Evolutionary conservation across 192 early-diverging fungal species (phyloP).

Genomic region (Podochytrium sp.): DNA sequence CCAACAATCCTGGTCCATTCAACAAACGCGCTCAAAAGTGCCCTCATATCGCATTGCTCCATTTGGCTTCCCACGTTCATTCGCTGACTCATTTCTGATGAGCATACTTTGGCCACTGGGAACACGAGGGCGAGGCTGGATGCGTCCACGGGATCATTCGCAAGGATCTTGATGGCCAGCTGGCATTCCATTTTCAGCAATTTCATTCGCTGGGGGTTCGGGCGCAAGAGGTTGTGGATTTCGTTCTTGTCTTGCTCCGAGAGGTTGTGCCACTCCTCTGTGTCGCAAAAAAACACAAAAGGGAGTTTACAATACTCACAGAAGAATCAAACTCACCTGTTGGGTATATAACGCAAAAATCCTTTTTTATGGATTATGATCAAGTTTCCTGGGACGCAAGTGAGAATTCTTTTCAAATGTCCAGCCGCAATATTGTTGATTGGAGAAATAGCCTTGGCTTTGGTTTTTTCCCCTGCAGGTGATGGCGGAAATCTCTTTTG

Average conservation of each 20-base stretch:
- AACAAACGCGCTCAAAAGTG: no score
- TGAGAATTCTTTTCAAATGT: conserved; percentile 23
- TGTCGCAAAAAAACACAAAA: no score
- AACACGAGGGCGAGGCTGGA: conserved; percentile 15
- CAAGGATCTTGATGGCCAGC: conserved; percentile 18
- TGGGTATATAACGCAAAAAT: neutral
- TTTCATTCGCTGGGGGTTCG: neutral
- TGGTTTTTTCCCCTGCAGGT: neutral
- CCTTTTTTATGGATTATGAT: conserved; percentile 15
- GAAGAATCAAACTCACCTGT: neutral
- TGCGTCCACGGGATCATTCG: conserved; percentile 10
- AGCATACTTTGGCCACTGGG: conserved; percentile 11
- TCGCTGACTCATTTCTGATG: no score
- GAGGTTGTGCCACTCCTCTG: no score
- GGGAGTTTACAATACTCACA: no score
- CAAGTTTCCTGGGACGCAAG: neutral
- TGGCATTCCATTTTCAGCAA: neutral
- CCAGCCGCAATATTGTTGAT: conserved; percentile 24
- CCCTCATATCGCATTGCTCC: no score
- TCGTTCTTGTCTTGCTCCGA: no score
- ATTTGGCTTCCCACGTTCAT: no score
- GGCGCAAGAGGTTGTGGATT: neutral
- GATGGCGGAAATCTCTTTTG: no score
- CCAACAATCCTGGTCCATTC: no score
- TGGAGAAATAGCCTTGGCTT: neutral